Evolutionary conservation across 345 rosid species (phyloP), one percentile per base, ranked within the genome.

Genomic region (Hevea brasiliensis): DNA sequence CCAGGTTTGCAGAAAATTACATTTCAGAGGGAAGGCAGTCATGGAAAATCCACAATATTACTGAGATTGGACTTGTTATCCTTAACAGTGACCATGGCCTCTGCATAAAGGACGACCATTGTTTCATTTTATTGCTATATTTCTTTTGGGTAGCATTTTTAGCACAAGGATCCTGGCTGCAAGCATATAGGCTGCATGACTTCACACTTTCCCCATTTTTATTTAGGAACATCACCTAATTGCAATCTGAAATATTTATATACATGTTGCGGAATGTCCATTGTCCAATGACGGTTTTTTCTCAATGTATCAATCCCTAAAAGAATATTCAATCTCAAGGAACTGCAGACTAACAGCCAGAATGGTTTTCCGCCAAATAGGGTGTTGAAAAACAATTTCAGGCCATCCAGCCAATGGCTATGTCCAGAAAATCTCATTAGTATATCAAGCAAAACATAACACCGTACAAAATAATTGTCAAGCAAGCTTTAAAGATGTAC

Each of bases 1-100:
- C 53, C 64, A 71, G 65, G 50, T 48, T 47, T 32, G 10, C 53
- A 65, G 62, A 51, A 78, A 76, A 72, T 75, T 64, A 70, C 40
- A 17, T 41, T 55, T 57, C 32, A 6, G 72, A 63, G 18, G 10
- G 59, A 62, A 26, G 51, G 35, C 8, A 21, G 9, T 57, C 51
- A 66, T 67, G 27, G 15, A 18, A 59, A 53, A 13, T 40, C 37
- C 11, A 23, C 13, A 26, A 48, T 7, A 59, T 3, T 54, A 3
- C 32, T 65, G 42, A 27, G 56, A 57, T 62, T 18, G 45, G 71
- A 70, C 51, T 29, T 37, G 47, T 5, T 45, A 14, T 29, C 47
- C 61, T 67, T 0, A 64, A 65, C 32, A 26, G 23, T 65, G 32
- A 21, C 56, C 3, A 17, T 23, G 24, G 65, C 12, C 35, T 48